Base-by-base conservation (phyloP, 2,329 filamentous ascomycete genomes). In the Talaromyces sp. region DNA sequence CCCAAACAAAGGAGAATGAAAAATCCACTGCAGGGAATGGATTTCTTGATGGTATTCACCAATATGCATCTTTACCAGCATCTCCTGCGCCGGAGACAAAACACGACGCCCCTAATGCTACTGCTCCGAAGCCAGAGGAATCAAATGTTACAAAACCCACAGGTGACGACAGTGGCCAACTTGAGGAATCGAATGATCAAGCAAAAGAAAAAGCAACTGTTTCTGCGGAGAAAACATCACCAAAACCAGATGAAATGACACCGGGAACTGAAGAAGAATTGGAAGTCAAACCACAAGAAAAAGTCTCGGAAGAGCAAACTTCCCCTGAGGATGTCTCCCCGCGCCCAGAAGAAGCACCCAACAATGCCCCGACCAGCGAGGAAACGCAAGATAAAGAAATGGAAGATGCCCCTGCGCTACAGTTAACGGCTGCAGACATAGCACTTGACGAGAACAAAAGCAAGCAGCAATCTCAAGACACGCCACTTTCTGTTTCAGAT, bases 11-110 rank as follows among this genome's bases (percentile, higher is more conserved):
- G 11, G 19, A 61, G 25, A 32, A 11, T 42, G 55, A 51, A 32
- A 58, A 61, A 49, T n/a, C 11, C 13, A 58, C 55, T 27, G 56
- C 53, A 13, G 27, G 53, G 13, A 36, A 33, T 27, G 61, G 60
- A 4, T 68, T 69, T 30, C 61, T 68, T 17, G 67, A 69, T 62
- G 67, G 66, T 17, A 70, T 68, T 49, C 66, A 69, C 42, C 42
- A 67, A 9, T 69, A 66, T 60, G 68, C 67, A 15, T 66, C 68
- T 53, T 62, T 65, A 59, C 59, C 64, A n/a, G 60, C 51, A 39
- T 59, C 42, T 17, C 57, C 56, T 15, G 60, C 53, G 2, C n/a
- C 19, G 30, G 56, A 47, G 25, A 53, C 30, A n/a, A 13, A 17
- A 8, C 17, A 59, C 13, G 28, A 59, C 9, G 42, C n/a, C 27